These are phyloP conservation scores for Helianthus annuus DNA, from an alignment of 129 eudicot species.

Conservation along the genomic window DNA sequence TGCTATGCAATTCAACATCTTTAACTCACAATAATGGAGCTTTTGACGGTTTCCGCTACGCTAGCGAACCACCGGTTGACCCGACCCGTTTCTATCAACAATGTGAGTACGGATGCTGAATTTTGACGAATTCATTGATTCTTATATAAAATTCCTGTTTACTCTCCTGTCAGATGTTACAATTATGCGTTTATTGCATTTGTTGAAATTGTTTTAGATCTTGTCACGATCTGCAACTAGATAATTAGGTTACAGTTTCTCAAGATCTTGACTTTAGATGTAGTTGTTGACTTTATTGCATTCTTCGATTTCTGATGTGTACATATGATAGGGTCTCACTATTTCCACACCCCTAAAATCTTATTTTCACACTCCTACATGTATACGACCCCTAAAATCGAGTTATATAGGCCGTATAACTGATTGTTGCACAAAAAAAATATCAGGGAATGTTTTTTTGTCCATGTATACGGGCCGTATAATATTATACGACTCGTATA, in stretches of 20 bases:
- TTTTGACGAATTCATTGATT: background rate
- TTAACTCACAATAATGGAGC: background rate
- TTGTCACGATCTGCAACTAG: background rate
- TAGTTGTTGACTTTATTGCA: background rate
- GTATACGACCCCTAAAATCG: no score
- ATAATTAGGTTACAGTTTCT: background rate
- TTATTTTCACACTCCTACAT: no score
- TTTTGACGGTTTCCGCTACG: background rate
- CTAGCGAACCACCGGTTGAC: background rate
- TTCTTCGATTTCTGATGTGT: background rate
- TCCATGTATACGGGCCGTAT: no score
- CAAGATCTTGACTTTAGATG: conserved; percentile 6
- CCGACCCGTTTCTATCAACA: conserved; percentile 12
- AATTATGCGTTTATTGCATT: background rate
- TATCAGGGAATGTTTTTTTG: no score
- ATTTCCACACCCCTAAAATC: no score
- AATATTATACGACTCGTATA: no score
- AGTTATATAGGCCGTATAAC: no score
- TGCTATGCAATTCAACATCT: background rate
- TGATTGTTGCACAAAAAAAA: no score
- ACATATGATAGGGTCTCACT: no score
- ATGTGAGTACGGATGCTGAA: background rate
- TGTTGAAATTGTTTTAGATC: background rate
- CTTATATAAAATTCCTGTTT: background rate
- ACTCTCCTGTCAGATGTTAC: background rate